A percentile compares a stretch with the other conserved stretches of the same genome.
These are phyloP conservation scores for Fusarium oxysporum DNA, from an alignment of 2,329 filamentous ascomycete species.

Conservation along the genomic window DNA sequence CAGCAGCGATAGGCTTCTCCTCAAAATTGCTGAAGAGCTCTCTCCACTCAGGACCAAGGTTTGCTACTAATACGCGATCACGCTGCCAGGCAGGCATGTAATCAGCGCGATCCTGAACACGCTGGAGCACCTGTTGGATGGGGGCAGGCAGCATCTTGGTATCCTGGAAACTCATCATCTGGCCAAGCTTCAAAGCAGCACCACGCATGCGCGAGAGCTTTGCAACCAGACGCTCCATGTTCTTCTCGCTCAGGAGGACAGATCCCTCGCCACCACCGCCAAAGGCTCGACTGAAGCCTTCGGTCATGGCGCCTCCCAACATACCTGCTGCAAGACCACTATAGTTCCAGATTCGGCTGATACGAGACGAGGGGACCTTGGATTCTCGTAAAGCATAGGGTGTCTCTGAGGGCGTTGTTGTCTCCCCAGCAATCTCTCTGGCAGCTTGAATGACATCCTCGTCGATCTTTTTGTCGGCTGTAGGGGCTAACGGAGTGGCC, in stretches of 20 bases:
- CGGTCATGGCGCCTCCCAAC: slow-evolving; percentile 90
- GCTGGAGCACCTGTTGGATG: slow-evolving; percentile 89
- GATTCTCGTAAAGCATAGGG: slow-evolving; percentile 85
- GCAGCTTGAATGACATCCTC: slow-evolving; percentile 40
- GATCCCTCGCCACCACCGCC: slow-evolving; percentile 77
- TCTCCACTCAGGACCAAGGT: slow-evolving; percentile 87
- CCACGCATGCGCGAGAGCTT: slow-evolving; percentile 97
- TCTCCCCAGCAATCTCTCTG: slow-evolving; percentile 41
- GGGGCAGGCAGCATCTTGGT: slow-evolving; percentile 90
- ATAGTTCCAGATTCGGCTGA: slow-evolving; percentile 95
- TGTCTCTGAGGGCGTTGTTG: slow-evolving; percentile 33
- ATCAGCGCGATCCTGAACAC: slow-evolving; percentile 95
- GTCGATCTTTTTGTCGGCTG: slow-evolving; percentile 19
- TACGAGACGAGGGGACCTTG: slow-evolving; percentile 85
- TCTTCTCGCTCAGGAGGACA: slow-evolving; percentile 85
- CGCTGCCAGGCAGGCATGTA: slow-evolving; percentile 98
- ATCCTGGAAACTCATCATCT: slow-evolving; percentile 99
- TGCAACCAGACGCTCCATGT: slow-evolving; percentile 92
- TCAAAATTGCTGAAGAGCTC: slow-evolving; percentile 86
- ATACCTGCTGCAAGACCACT: slow-evolving; percentile 92
- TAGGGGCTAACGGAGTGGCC: background rate
- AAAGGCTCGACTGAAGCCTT: slow-evolving; percentile 83
- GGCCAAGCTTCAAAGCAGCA: slow-evolving; percentile 94
- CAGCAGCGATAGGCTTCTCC: slow-evolving; percentile 91
- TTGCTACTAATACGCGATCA: slow-evolving; percentile 81